Base-by-base conservation (phyloP, 352 stramenopile species). In the Thraustochytrium striatum region DNA sequence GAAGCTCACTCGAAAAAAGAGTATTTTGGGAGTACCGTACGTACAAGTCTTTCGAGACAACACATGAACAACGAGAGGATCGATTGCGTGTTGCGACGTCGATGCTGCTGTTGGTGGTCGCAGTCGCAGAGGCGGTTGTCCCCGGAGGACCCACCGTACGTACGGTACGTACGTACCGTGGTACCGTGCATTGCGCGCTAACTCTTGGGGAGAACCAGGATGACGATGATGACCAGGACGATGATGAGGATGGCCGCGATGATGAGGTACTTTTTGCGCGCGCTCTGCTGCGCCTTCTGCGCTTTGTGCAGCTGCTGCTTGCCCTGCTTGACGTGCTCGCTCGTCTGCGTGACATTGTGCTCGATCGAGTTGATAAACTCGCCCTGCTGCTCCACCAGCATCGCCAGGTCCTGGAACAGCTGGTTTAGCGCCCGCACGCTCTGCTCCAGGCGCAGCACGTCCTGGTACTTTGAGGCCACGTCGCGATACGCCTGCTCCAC, bases 331-430 rank as follows among this genome's bases (percentile, higher is more conserved):
- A 98, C 90, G 87, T 98, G 97, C 81, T 99, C 96, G 52, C 87
- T 89, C 0, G 96, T 94, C n/a, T 88, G 89, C 62, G 89, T 90
- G 32, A 96, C 89, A 85, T 99, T 93, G 84, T 94, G 94, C 83
- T 99, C 95, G 83, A 99, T 98, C 79, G 98, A 92, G 85, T 99
- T 94, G 19, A 99, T 87, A 84, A 99, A 88, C 82, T 99, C 96
- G 58, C 95, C 95, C 72, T 89, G 86, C 85, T 98, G 93, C 81
- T 99, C 95, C 9, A 97, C 96, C 9, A 99, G 85, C 25, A 99
- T 84, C 11, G 95, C 95, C 85, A 99, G 91, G 86, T 99, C 96
- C 57, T 98, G 86, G 85, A 99, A 99, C 95, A 99, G 98, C 89
- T 99, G 95, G 85, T 99, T 93, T 32, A 99, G 87, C 82, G 98